Base-by-base conservation (phyloP, 2,329 filamentous ascomycete species). In the Hymenoscyphus linearis region DNA sequence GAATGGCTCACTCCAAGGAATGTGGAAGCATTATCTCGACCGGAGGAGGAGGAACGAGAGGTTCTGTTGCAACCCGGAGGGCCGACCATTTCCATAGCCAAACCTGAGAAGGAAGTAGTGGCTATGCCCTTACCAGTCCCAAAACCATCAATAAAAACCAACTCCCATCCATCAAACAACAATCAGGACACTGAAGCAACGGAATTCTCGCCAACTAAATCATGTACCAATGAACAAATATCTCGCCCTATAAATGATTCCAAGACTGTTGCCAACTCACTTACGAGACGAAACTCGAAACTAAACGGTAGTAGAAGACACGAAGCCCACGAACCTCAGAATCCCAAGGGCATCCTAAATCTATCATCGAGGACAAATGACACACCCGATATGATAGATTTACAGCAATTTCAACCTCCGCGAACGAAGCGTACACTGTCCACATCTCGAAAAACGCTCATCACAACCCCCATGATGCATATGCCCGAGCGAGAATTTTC, bases 1-100 rank as follows among this genome's bases (percentile, higher is more conserved):
- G 86, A 89, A 70, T 89, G 85, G 85, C 74, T 89, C n/a, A 85
- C 85, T 1, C 85, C 85, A 0, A 78, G 78, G 59, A 80, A 69
- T 52, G 35, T 73, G 40, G 66, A 69, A 9, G 47, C 60, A 18
- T 52, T 69, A 18, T 64, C 64, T 27, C 62, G 63, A 9, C 54
- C 64, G 1, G 57, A 63, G 26, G 61, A 63, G 36, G 35, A 55
- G 58, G 31, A 27, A n/a, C 25, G 27, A 34, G 50, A 25, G 26
- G 12, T 27, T 14, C 6, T 34, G 16, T 26, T 12, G 25, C 25
- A 53, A 34, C 16, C 25, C 25, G 14, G 16, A 56, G 18, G 3
- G 10, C 22, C 54, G 18, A 37, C 35, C 14, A n/a, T 14, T 25
- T n/a, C 44, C 37, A 31, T 31, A 27, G 12, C 50, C 7, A 16